Evolutionary conservation across 768 basidiomycete species (phyloP).

Genomic region (Boletales sp.): DNA sequence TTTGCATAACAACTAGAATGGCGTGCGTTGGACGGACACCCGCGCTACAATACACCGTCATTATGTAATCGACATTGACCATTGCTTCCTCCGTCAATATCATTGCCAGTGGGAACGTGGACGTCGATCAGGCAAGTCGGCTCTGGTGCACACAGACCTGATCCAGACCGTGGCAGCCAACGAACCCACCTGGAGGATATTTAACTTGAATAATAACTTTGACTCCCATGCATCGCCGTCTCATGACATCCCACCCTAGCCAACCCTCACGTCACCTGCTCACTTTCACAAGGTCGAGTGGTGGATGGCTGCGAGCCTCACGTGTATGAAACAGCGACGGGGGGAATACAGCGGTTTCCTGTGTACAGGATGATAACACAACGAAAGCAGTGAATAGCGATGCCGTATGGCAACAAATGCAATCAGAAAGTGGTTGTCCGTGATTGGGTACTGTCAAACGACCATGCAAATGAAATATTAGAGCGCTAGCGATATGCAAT

Average conservation of each 20-base stretch:
- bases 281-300: conserved; percentile 20
- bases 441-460: conserved; percentile 9
- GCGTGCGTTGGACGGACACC: neutral
- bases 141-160: too few species aligned
- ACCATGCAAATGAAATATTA: conserved; percentile 15
- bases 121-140: neutral
- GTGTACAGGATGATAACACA: conserved; percentile 22
- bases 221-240: conserved; percentile 12
- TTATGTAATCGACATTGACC: conserved; percentile 10
- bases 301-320: conserved; percentile 13
- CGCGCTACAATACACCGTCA: neutral
- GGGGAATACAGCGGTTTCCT: conserved; percentile 19
- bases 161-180: neutral
- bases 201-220: neutral
- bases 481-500: conserved; percentile 3
- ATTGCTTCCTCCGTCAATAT: too few species aligned
- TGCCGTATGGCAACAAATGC: conserved; percentile 6
- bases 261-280: conserved; percentile 17
- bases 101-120: too few species aligned
- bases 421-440: conserved; percentile 13
- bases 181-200: conserved; percentile 1
- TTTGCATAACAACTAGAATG: too few species aligned
- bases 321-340: conserved; percentile 12
- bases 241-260: conserved; percentile 1
- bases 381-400: conserved; percentile 12